phyloP scores from a whole-genome alignment of 129 eudicot genomes.

The Lactuca saligna region DNA sequence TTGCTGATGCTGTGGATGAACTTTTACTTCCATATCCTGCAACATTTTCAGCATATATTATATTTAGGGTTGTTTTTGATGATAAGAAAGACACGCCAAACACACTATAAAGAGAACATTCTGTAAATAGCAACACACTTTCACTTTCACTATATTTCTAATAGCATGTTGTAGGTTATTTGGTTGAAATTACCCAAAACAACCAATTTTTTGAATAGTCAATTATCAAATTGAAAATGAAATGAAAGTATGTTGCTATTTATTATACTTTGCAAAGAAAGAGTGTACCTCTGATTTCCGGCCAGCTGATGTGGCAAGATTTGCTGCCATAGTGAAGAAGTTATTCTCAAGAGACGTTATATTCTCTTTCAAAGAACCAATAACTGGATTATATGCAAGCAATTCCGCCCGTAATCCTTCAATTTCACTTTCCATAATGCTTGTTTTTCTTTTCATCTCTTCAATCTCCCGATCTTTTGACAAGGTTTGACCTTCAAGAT shows the following conservation, averaged over 20 bases:
- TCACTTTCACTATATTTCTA: too few relatives aligned
- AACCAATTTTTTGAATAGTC: too few relatives aligned
- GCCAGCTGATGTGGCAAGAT: slow-evolving; percentile 37
- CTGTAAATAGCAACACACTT: too few relatives aligned
- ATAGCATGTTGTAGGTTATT: too few relatives aligned
- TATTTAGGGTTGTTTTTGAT: too few relatives aligned
- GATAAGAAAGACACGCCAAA: too few relatives aligned
- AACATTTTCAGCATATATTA: too few relatives aligned
- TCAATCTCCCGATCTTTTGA: slow-evolving; percentile 61
- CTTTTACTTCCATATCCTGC: slow-evolving; percentile 39
- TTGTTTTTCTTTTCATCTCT: slow-evolving; percentile 55
- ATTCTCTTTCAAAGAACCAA: slow-evolving; percentile 57
- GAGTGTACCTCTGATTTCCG: slow-evolving; percentile 50
- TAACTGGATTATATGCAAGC: slow-evolving; percentile 53
- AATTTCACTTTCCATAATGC: slow-evolving; percentile 57
- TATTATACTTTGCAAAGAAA: background rate
- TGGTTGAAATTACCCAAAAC: too few relatives aligned
- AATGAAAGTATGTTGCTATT: background rate
- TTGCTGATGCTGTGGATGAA: slow-evolving; percentile 30
- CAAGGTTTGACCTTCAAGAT: slow-evolving; percentile 58
- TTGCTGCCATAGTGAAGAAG: slow-evolving; percentile 40
- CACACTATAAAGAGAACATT: too few relatives aligned
- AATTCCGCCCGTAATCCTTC: slow-evolving; percentile 58
- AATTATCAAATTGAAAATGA: too few relatives aligned
- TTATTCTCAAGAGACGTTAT: slow-evolving; percentile 61